Percentiles rank a stretch among this genome's conserved stretches.
Evolutionary conservation across 2,329 filamentous ascomycete genomes (phyloP).

Genomic region (Phoma sp.): DNA sequence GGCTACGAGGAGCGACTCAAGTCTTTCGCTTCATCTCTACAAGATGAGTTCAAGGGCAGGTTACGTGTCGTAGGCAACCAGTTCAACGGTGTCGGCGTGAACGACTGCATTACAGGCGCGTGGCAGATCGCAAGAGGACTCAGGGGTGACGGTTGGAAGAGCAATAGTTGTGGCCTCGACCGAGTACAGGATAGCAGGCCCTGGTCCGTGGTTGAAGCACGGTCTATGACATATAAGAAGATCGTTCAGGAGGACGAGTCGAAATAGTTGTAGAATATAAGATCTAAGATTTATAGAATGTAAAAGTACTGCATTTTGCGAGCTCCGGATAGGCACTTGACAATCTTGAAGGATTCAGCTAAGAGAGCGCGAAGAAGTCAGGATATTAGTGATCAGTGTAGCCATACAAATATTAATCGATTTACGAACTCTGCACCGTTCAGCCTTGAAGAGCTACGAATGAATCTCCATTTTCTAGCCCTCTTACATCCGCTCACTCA

Average conservation of each 20-base stretch:
- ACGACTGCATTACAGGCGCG: slow-evolving; percentile 61
- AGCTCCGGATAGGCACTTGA: no score
- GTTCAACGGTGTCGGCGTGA: slow-evolving; percentile 56
- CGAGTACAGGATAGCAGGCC: slow-evolving; percentile 21
- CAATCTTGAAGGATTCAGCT: no score
- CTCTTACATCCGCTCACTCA: no score
- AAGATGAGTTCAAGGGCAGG: slow-evolving; percentile 64
- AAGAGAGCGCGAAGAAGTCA: no score
- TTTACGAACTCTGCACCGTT: no score
- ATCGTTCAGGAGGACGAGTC: not conserved
- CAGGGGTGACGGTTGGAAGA: slow-evolving; percentile 38
- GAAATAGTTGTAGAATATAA: not conserved
- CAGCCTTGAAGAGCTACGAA: no score
- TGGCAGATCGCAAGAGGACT: slow-evolving; percentile 58
- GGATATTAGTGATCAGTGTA: no score
- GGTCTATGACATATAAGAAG: not conserved
- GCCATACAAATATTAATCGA: no score
- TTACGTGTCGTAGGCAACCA: slow-evolving; percentile 66
- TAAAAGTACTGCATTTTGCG: not conserved
- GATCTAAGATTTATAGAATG: not conserved
- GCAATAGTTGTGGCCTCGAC: slow-evolving; percentile 36
- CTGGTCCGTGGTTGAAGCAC: slow-evolving; percentile 14
- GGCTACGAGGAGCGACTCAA: slow-evolving; percentile 73
- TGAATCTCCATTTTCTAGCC: no score
- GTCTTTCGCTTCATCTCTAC: slow-evolving; percentile 58